Conservation (phyloP, 2,329 filamentous ascomycete species). For the Sphaerostilbella broomeana region DNA sequence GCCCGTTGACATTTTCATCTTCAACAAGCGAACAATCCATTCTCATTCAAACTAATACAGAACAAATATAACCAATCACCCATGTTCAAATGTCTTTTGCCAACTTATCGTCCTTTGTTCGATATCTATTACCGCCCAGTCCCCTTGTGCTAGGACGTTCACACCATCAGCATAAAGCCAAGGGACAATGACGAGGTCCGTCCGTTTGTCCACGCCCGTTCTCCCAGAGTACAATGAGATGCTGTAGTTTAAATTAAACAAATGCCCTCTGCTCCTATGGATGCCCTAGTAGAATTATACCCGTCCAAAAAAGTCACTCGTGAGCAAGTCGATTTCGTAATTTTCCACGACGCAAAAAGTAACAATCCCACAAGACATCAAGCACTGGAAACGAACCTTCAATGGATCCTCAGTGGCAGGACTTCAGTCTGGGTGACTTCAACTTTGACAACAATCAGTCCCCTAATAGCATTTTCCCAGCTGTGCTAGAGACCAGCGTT, state of each 20-base stretch:
- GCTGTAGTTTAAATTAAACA: too few relatives aligned
- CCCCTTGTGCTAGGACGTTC: too few relatives aligned
- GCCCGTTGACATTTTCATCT: neutral
- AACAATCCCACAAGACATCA: neutral
- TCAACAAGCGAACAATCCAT: neutral
- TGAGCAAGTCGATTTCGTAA: too few relatives aligned
- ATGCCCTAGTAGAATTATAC: neutral
- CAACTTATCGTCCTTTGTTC: neutral
- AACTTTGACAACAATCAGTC: neutral
- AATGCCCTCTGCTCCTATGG: too few relatives aligned
- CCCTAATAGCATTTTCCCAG: neutral
- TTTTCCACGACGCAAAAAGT: too few relatives aligned
- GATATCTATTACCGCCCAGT: neutral
- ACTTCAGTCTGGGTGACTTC: neutral
- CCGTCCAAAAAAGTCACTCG: too few relatives aligned
- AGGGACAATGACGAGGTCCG: conserved; percentile 6
- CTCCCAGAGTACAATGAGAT: too few relatives aligned
- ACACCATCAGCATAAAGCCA: neutral
- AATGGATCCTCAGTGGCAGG: neutral
- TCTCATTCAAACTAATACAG: neutral
- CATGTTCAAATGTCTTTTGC: neutral
- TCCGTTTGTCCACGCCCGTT: neutral
- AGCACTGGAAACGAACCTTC: too few relatives aligned
- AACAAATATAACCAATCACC: neutral
- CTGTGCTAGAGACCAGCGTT: neutral